Evolutionary conservation across 345 rosid genomes (phyloP), one percentile per base, ranked within the genome.

Genomic region (Murraya paniculata): DNA sequence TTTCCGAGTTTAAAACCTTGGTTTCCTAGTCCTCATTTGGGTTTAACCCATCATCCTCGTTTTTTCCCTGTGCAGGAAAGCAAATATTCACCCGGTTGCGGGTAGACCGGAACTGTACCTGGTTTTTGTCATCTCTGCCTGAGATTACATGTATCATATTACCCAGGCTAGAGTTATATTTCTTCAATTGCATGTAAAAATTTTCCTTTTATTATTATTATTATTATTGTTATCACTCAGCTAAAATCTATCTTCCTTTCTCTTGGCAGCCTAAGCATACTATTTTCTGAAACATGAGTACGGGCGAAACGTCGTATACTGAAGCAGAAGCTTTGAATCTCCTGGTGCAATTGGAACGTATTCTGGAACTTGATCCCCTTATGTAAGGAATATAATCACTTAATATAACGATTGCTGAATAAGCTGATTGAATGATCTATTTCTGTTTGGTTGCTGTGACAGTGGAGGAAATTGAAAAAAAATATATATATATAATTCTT

Each of bases 291-390:
- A 50, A 73, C 50, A 89, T 87, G 95, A 75, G 76, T 10, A 89
- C 84, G 93, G 67, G 77, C 3, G 74, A 84, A 71, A 82, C 68
- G 21, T 76, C 84, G 5, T 27, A 24, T 67, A 64, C 75, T 56
- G 82, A 78, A 58, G 80, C 68, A 25, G 79, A 68, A 60, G 82
- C 78, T 36, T 64, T 72, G 72, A 80, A 72, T 66, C 84, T 90
- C 64, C 82, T 92, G 86, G 80, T 69, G 39, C 87, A 91, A 66
- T 84, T 95, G 55, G 88, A 91, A 79, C 75, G 50, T 50, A 85
- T 93, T 80, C 82, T 93, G 74, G 92, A 92, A 28, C 89, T 90
- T 18, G 98, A 93, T 84, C 89, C 94, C 64, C 88, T 86, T 65
- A 91, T 93, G 99, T 93, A 82, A 86, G 97, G 74, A 22, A 38